Evolutionary conservation across 371 early-diverging fungal species (phyloP).

Genomic region (Catenaria anguillulae): DNA sequence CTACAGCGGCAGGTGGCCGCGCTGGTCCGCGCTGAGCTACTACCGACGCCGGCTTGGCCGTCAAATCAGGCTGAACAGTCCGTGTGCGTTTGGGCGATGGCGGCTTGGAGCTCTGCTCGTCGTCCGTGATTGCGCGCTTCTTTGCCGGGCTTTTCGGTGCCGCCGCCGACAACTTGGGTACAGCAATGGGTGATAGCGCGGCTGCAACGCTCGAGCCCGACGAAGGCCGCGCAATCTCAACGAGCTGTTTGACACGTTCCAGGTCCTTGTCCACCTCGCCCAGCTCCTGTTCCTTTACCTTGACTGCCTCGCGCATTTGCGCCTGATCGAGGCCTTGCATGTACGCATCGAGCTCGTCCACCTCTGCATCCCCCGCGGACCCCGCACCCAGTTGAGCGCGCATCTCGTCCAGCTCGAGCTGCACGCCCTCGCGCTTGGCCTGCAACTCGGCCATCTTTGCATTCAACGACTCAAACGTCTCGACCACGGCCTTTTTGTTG

Average conservation of each 20-base stretch:
- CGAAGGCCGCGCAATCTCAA: constrained; percentile 15
- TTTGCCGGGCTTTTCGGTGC: too few species aligned
- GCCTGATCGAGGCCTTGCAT: constrained; percentile 14
- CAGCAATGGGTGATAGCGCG: too few species aligned
- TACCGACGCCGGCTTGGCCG: too few species aligned
- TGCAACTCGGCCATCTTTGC: constrained; percentile 9
- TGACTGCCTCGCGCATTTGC: constrained; percentile 5
- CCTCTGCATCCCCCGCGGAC: constrained; percentile 1
- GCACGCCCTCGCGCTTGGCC: constrained; percentile 2
- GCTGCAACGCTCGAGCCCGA: too few species aligned
- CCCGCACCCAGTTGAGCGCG: background rate
- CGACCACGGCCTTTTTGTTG: constrained; percentile 3
- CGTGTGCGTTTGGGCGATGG: too few species aligned
- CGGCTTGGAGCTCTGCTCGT: too few species aligned
- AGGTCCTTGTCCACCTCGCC: constrained; percentile 11
- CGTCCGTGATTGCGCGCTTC: too few species aligned
- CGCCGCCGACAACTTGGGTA: too few species aligned
- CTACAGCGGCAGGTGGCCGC: too few species aligned
- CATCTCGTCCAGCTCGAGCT: background rate
- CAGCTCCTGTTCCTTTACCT: constrained; percentile 4
- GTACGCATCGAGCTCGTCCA: constrained; percentile 19
- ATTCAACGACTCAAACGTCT: constrained; percentile 16
- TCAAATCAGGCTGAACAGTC: too few species aligned
- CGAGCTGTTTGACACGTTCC: constrained; percentile 9
- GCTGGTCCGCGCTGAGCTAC: too few species aligned